Evolutionary conservation across 2,329 filamentous ascomycete species (phyloP).

Genomic region (Cryphonectria nitschkei): DNA sequence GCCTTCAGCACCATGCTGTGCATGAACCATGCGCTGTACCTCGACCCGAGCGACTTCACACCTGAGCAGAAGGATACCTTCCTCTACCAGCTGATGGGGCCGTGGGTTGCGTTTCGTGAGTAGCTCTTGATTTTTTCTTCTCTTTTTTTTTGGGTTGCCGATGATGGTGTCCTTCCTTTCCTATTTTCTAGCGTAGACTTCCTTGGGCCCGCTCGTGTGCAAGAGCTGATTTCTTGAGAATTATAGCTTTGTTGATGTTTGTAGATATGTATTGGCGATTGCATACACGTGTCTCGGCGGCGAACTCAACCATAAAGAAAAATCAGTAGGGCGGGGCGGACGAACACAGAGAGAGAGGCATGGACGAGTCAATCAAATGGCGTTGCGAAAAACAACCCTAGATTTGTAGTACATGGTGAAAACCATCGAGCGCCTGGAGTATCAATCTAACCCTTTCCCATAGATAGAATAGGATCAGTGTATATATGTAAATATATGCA

Average conservation of each 20-base stretch:
- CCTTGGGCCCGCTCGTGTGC: not conserved
- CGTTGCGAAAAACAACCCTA: not conserved
- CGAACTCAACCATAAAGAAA: conserved; percentile 44
- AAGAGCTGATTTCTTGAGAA: not conserved
- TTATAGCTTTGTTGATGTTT: conserved; percentile 52
- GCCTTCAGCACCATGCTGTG: conserved; percentile 56
- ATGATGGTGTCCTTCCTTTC: not conserved
- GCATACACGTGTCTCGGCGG: conserved; percentile 44
- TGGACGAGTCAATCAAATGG: too few relatives aligned
- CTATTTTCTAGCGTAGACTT: not conserved
- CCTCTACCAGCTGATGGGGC: conserved; percentile 53
- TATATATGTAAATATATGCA: conserved; percentile 15
- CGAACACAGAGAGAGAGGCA: conserved; percentile 5
- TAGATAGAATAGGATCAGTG: conserved; percentile 12
- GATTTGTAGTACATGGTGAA: not conserved
- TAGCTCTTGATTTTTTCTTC: conserved; percentile 25
- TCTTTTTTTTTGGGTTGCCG: not conserved
- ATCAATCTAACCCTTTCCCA: conserved; percentile 22
- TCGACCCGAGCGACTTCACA: conserved; percentile 51
- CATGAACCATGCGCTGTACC: conserved; percentile 53
- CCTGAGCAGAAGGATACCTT: conserved; percentile 50
- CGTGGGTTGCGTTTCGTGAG: conserved; percentile 59
- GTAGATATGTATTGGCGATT: conserved; percentile 60
- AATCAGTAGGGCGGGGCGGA: conserved; percentile 37
- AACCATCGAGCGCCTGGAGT: conserved; percentile 1